Base-by-base conservation (phyloP, 2,329 filamentous ascomycete genomes). In the Neonectria sp. region DNA sequence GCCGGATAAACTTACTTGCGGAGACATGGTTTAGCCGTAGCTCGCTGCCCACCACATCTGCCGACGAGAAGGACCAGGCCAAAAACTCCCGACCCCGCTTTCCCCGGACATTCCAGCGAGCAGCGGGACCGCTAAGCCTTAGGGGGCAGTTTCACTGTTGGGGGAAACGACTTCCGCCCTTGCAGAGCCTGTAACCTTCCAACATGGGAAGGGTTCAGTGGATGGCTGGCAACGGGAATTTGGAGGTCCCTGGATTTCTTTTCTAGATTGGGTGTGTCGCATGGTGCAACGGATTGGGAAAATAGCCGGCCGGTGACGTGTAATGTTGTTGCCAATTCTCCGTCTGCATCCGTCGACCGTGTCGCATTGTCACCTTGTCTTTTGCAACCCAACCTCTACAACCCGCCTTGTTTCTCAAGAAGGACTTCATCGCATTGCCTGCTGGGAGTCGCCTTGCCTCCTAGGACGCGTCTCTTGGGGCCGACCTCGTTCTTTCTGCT, bases 241-340 rank as follows among this genome's bases (percentile, higher is more conserved):
- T 53, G 51, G n/a, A 53, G 31, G 15, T 31, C n/a, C 51, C 29
- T 53, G 29, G n/a, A n/a, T n/a, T 12, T 21, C 31, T 53, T 37
- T 21, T 35, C n/a, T n/a, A 40, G 35, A 27, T 24, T 49, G 25
- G 27, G 24, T 33, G 21, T 65, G 60, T 60, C 48, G 53, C 61
- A 56, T 61, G 67, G 63, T 67, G 71, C 65, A 70, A 68, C 72
- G 72, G 59, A 57, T 52, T 31, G 53, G 27, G 62, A 43, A 60
- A 73, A 70, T 70, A 70, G 48, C 53, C 55, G 51, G 31, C 37
- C 45, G 43, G n/a, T 60, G 56, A 66, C 58, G 46, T 53, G 58
- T 31, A 48, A 43, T 46, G 11, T 46, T 49, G 11, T n/a, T 35
- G n/a, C 37, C 58, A 27, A 33, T 66, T 61, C 58, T 52, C 45